Base-by-base conservation (phyloP, 768 basidiomycete genomes). In the Trametes maxima region DNA sequence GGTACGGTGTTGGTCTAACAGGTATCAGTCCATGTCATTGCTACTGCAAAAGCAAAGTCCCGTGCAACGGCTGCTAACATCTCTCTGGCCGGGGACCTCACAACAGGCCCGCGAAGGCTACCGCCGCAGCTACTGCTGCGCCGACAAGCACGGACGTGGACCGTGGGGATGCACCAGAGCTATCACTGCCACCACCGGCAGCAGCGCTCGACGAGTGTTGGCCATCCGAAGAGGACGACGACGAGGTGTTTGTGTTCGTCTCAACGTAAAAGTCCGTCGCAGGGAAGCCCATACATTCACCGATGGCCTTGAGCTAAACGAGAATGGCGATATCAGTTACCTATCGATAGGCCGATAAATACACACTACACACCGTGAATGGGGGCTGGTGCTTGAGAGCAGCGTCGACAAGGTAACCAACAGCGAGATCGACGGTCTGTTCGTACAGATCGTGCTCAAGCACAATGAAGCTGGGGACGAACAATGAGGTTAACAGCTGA, bases 341-440 rank as follows among this genome's bases (percentile, higher is more conserved):
- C 5, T 19, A 14, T 17, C 35, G 59, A 7, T 17, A 13, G 3
- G 2, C 13, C 5, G 10, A 12, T 2, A 2, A 21, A 21, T 0
- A 14, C 5, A 17, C 22, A 33, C 3, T 22, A 70, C 79, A 61
- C 68, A 95, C 86, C 43, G 76, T 84, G 72, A 95, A 86, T 2
- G 80, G 63, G 14, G 90, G 91, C 16, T 78, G 78, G 68, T 87
- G 85, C 21, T 68, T 80, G 68, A 90, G 73, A 21, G 94, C 95
- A 28, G 86, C 80, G 59, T 91, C 83, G 17, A 97, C 79, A 64
- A 92, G 88, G 77, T 94, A 95, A 22, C 91, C 93, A 59, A 89
- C 82, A 28, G 95, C 95, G 65, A 98, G 85, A 68, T 96, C 92
- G 53, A 96, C 94, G 13, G 92, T 90, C 68, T 92, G 85, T 64